Conservation (phyloP, 176 grass and related monocot genomes). For the Elymus sibiricus region DNA sequence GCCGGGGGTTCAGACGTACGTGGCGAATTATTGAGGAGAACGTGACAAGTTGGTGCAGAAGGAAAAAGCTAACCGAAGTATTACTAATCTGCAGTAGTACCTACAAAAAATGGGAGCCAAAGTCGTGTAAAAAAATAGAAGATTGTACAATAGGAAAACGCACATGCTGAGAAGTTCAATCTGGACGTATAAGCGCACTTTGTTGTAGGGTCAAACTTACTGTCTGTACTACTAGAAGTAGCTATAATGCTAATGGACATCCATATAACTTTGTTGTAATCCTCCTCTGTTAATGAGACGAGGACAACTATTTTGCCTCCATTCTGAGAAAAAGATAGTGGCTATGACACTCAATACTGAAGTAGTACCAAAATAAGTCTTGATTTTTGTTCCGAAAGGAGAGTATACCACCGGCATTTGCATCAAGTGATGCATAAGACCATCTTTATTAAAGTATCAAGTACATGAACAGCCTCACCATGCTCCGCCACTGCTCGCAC, state of each 20-base stretch:
- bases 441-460: no score
- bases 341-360: no score
- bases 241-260: background rate
- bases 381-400: no score
- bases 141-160: background rate
- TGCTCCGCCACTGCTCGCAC: no score
- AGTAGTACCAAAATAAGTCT: no score
- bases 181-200: background rate
- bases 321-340: no score
- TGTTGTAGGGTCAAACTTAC: background rate
- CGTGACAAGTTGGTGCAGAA: conserved; percentile 40
- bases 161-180: background rate
- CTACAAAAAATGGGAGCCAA: background rate
- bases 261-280: background rate
- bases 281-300: background rate
- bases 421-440: no score
- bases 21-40: conserved; percentile 41
- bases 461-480: no score
- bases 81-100: background rate
- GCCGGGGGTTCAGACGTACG: background rate
- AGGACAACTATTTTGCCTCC: no score
- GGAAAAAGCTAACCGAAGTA: conserved; percentile 10
- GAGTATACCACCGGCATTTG: no score
- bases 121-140: background rate
- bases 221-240: background rate